Percentiles rank a stretch among this genome's conserved stretches.
Evolutionary conservation across 164 flowering plant species (phyloP).

Genomic region (Annona cherimola): DNA sequence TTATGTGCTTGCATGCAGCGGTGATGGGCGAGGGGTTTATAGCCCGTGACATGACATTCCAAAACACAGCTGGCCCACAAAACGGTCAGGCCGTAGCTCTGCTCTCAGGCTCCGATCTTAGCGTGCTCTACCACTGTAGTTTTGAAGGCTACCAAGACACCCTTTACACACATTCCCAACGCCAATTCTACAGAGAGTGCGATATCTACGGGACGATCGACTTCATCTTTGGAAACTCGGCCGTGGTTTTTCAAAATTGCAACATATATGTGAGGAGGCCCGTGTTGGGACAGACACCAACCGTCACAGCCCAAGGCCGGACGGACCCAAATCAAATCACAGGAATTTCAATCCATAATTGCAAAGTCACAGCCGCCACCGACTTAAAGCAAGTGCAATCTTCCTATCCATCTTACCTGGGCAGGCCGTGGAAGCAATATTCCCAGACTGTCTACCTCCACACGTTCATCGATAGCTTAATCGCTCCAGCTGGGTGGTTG

Average conservation of each 20-base stretch:
- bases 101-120: not conserved
- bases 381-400: conserved; percentile 16
- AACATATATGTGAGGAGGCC: conserved; percentile 8
- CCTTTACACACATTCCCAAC: conserved; percentile 6
- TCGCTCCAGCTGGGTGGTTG: conserved; percentile 52
- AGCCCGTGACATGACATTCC: not conserved
- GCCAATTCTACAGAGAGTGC: conserved; percentile 10
- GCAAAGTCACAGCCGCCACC: conserved; percentile 31
- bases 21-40: conserved; percentile 6
- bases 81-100: conserved; percentile 3
- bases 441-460: conserved; percentile 45
- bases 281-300: not conserved
- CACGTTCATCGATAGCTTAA: conserved; percentile 28
- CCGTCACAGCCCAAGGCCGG: conserved; percentile 37
- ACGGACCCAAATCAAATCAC: conserved; percentile 25
- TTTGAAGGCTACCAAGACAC: conserved; percentile 11
- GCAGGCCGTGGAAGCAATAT: conserved; percentile 67
- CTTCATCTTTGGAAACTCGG: conserved; percentile 10
- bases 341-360: conserved; percentile 60
- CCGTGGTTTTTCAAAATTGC: conserved; percentile 10
- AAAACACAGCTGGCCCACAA: conserved; percentile 1
- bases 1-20: conserved; percentile 3
- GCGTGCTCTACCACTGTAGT: conserved; percentile 3
- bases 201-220: conserved; percentile 3
- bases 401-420: conserved; percentile 35